These are phyloP conservation scores for Didymella segeticola DNA, from an alignment of 2,329 filamentous ascomycete genomes.

Conservation along the genomic window DNA sequence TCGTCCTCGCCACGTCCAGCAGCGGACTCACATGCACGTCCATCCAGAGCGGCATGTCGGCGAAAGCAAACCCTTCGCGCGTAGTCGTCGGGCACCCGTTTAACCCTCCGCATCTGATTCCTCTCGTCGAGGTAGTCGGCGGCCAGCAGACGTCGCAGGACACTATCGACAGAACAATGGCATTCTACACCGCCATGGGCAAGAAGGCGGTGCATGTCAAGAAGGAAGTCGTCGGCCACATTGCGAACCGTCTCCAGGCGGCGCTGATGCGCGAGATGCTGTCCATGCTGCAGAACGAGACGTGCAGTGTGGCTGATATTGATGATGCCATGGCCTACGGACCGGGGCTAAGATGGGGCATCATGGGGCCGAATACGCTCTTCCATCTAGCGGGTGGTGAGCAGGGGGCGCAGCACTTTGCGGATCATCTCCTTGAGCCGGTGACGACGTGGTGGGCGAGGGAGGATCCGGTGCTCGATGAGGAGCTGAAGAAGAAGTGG, in stretches of 20 bases:
- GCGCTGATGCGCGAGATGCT: slow-evolving; percentile 27
- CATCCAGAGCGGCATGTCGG: slow-evolving; percentile 26
- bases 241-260: slow-evolving; percentile 56
- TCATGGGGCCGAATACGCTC: slow-evolving; percentile 25
- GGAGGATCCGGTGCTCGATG: slow-evolving; percentile 21
- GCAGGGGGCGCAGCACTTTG: slow-evolving; percentile 26
- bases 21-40: slow-evolving; percentile 48
- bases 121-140: slow-evolving; percentile 55
- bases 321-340: slow-evolving; percentile 27
- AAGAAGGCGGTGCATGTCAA: slow-evolving; percentile 43
- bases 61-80: slow-evolving; percentile 37
- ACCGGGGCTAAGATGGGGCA: slow-evolving; percentile 24
- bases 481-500: slow-evolving; percentile 26
- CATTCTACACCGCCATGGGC: slow-evolving; percentile 51
- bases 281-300: slow-evolving; percentile 20
- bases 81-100: slow-evolving; percentile 54
- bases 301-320: slow-evolving; percentile 23
- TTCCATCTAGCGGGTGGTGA: slow-evolving; percentile 26
- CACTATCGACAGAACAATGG: slow-evolving; percentile 38
- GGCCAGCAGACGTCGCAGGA: slow-evolving; percentile 24
- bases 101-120: slow-evolving; percentile 58
- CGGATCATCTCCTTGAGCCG: slow-evolving; percentile 22
- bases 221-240: slow-evolving; percentile 53
- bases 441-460: slow-evolving; percentile 28
- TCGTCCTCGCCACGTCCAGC: slow-evolving; percentile 52